Conservation (phyloP, 805 yeast genomes). For the Saccharomycopsis amapae region DNA sequence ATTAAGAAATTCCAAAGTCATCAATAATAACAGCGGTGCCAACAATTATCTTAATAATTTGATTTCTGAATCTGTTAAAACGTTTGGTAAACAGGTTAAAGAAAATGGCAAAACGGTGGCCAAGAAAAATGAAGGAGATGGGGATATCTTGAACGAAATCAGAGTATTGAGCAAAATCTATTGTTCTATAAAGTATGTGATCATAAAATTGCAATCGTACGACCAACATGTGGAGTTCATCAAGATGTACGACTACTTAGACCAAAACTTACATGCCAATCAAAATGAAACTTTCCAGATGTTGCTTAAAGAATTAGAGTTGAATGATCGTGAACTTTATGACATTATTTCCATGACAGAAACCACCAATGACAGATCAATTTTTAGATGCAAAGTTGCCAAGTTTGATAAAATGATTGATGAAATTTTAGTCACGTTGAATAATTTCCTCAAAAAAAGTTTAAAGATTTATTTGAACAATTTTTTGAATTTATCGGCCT, state of each 20-base stretch:
- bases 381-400: conserved; percentile 10
- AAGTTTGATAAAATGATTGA: conserved; percentile 5
- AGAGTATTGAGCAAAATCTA: conserved; percentile 14
- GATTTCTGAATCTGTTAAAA: conserved; percentile 11
- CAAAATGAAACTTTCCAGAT: background rate
- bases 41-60: conserved; percentile 16
- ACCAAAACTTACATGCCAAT: background rate
- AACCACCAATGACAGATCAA: background rate
- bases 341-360: background rate
- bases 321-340: conserved; percentile 1
- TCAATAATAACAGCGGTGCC: background rate
- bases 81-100: conserved; percentile 3
- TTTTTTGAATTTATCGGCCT: conserved; percentile 12
- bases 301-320: background rate
- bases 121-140: conserved; percentile 1
- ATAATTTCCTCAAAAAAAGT: conserved; percentile 16
- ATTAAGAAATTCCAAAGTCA: conserved; percentile 4
- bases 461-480: conserved; percentile 17
- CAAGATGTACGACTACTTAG: conserved; percentile 6
- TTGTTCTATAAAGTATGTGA: conserved; percentile 17
- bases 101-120: background rate
- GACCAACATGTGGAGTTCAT: conserved; percentile 14
- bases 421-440: conserved; percentile 4
- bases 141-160: conserved; percentile 14
- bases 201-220: conserved; percentile 10